Evolutionary conservation across 495 filamentous ascomycete species (phyloP).

Genomic region (Xylaria acuta): DNA sequence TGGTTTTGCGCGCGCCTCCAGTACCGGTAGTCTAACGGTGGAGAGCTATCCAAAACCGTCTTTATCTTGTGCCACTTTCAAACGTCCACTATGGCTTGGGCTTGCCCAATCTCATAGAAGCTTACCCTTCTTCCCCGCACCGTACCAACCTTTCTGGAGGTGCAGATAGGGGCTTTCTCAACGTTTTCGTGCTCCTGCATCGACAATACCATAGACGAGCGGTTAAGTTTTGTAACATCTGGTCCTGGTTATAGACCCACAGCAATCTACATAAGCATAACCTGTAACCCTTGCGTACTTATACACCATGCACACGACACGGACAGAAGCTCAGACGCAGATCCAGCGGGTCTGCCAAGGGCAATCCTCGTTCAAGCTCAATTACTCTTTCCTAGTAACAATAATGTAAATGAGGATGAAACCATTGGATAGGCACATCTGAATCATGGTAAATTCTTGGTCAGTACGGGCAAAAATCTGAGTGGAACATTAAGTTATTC

Average conservation of each 20-base stretch:
- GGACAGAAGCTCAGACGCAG: slow-evolving; percentile 5
- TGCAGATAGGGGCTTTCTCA: slow-evolving; percentile 18
- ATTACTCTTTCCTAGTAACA: not conserved
- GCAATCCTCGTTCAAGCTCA: not conserved
- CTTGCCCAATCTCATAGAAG: not conserved
- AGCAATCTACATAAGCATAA: not conserved
- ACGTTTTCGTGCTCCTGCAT: slow-evolving; percentile 19
- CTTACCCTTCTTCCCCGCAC: slow-evolving; percentile 7
- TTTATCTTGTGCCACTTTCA: not conserved
- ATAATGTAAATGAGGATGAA: not conserved
- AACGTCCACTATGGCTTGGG: not conserved
- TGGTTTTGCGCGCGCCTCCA: slow-evolving; percentile 18
- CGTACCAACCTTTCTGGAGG: not conserved
- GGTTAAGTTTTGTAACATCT: not conserved
- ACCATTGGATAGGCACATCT: not conserved
- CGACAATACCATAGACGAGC: not conserved
- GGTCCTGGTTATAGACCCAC: not conserved
- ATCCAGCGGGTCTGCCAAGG: slow-evolving; percentile 21
- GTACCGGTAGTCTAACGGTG: not conserved
- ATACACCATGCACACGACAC: not conserved
- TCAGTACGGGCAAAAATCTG: not conserved
- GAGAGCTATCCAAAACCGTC: not conserved
- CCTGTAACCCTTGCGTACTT: not conserved
- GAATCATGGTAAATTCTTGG: not conserved
- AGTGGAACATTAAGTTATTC: not conserved